These are phyloP conservation scores for Macrophomina pseudophaseolina DNA, from an alignment of 2,329 filamentous ascomycete genomes.

Conservation along the genomic window DNA sequence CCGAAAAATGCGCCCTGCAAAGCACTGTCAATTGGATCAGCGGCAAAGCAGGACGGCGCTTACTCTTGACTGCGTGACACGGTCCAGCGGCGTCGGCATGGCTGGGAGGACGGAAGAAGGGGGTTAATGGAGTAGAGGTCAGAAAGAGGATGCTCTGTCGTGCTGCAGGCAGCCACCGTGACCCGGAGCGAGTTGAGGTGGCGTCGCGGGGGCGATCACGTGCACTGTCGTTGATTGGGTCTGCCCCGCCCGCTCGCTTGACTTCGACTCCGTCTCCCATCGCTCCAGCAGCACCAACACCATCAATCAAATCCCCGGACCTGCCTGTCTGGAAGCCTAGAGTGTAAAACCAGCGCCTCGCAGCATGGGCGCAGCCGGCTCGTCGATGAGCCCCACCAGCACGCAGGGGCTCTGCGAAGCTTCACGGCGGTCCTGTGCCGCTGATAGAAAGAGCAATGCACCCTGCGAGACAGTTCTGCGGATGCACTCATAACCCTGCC, in stretches of 20 bases:
- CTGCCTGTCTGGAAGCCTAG: too few species aligned
- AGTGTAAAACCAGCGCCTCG: too few species aligned
- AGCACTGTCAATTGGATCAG: constrained; percentile 31
- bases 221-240: not conserved
- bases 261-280: not conserved
- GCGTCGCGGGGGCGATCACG: not conserved
- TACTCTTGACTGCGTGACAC: constrained; percentile 53
- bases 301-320: too few species aligned
- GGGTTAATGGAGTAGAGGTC: not conserved
- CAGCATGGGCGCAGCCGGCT: too few species aligned
- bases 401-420: too few species aligned
- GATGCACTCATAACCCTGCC: too few species aligned
- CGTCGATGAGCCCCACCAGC: too few species aligned
- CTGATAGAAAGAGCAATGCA: too few species aligned
- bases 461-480: too few species aligned
- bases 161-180: not conserved
- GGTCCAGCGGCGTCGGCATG: constrained; percentile 58
- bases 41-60: constrained; percentile 26
- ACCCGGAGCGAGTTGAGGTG: not conserved
- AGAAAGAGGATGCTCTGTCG: not conserved
- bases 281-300: too few species aligned
- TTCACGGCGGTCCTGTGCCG: too few species aligned
- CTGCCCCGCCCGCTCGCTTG: not conserved
- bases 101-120: not conserved
- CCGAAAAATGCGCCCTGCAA: constrained; percentile 43